phyloP scores from a whole-genome alignment of 2,329 filamentous ascomycete species.

The Sodiomyces alkalinus region DNA sequence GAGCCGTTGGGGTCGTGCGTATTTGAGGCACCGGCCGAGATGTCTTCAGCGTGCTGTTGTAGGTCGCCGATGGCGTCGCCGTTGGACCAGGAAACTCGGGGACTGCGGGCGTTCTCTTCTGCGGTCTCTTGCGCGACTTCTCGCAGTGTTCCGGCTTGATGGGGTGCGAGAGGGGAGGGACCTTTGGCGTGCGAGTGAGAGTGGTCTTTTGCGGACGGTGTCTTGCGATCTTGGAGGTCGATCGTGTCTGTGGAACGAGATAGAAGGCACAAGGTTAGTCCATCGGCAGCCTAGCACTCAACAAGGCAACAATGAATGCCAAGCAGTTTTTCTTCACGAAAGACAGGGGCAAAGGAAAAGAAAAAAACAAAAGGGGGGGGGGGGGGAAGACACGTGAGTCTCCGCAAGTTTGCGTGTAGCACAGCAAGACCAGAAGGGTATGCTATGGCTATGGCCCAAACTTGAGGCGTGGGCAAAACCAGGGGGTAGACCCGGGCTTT shows the following conservation, averaged over 20 bases:
- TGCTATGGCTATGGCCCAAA: no score
- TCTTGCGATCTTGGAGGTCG: constrained; percentile 74
- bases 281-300: no score
- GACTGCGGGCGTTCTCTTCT: constrained; percentile 54
- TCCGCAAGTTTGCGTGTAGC: no score
- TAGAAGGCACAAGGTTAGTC: no score
- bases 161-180: constrained; percentile 42
- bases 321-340: no score
- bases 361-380: no score
- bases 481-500: no score
- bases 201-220: constrained; percentile 77
- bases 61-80: constrained; percentile 23
- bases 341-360: no score
- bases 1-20: constrained; percentile 8
- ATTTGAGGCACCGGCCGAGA: constrained; percentile 19
- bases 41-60: constrained; percentile 30
- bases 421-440: no score
- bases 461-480: no score
- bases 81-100: constrained; percentile 39
- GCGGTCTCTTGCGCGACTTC: constrained; percentile 64
- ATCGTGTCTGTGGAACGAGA: constrained; percentile 72
- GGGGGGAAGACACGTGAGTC: no score
- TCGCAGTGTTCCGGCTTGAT: constrained; percentile 74
- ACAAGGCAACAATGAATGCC: no score
- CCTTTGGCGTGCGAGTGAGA: constrained; percentile 32